A percentile compares a stretch with the other conserved stretches of the same genome.
phyloP scores from a whole-genome alignment of 345 rosid genomes.

The Acer negundo region DNA sequence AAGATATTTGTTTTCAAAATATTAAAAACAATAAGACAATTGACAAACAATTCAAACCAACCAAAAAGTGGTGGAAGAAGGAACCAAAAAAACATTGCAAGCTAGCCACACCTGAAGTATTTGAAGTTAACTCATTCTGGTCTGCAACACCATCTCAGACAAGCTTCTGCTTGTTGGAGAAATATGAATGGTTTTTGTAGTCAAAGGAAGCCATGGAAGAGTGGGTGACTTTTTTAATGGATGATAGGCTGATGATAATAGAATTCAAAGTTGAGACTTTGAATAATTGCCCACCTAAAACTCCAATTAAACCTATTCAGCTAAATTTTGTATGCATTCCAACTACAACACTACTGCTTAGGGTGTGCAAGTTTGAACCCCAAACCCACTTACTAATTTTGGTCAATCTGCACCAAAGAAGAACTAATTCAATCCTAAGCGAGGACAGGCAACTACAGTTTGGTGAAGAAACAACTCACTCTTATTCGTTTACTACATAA shows the following conservation, averaged over 20 bases:
- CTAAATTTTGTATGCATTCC: not conserved
- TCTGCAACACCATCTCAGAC: not conserved
- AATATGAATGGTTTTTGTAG: not conserved
- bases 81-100: not conserved
- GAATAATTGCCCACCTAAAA: not conserved
- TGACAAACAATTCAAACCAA: not conserved
- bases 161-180: not conserved
- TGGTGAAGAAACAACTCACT: too few species aligned
- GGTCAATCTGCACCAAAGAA: too few species aligned
- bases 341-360: not conserved
- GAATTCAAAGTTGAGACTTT: slow-evolving; percentile 17
- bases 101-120: not conserved
- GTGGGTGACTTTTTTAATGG: slow-evolving; percentile 3
- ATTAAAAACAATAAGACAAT: not conserved
- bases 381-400: not conserved
- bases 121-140: too few species aligned
- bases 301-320: slow-evolving; percentile 5
- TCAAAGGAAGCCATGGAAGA: not conserved
- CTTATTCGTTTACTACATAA: too few species aligned
- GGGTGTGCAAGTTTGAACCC: not conserved
- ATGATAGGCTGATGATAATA: slow-evolving; percentile 1
- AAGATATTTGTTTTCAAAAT: not conserved
- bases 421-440: too few species aligned
- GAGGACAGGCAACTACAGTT: too few species aligned
- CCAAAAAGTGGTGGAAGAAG: not conserved